Percentiles rank a stretch among this genome's conserved stretches.
These are phyloP conservation scores for Alternaria gaisen DNA, from an alignment of 2,329 filamentous ascomycete genomes.

Conservation along the genomic window DNA sequence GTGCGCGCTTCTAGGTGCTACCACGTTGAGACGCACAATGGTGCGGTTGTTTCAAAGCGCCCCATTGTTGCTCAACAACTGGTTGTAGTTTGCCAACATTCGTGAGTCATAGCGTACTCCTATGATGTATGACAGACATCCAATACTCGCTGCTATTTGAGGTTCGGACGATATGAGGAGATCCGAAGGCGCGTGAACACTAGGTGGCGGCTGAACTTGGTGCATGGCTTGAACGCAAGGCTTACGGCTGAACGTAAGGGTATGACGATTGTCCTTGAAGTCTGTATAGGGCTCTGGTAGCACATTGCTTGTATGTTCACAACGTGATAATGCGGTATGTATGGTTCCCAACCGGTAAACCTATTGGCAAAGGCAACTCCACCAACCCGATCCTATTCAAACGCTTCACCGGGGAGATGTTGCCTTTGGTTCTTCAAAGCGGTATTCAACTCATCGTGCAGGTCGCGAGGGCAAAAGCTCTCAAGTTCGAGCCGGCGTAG, in stretches of 20 bases:
- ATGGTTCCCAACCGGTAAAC: not conserved
- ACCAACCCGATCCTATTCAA: not conserved
- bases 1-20: not conserved
- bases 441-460: not conserved
- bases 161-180: slow-evolving; percentile 15
- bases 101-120: not conserved
- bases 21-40: not conserved
- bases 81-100: not conserved
- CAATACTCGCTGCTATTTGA: not conserved
- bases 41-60: slow-evolving; percentile 7
- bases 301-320: not conserved
- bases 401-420: not conserved
- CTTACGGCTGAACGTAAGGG: not conserved
- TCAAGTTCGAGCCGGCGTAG: not conserved
- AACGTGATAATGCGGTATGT: not conserved
- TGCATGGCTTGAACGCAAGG: not conserved
- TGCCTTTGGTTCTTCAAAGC: not conserved
- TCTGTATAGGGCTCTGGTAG: not conserved
- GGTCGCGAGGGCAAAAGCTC: not conserved
- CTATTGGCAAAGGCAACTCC: not conserved
- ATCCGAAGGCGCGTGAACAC: slow-evolving; percentile 13
- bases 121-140: not conserved
- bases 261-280: not conserved
- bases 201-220: not conserved
- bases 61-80: not conserved